Percentiles rank a stretch among this genome's conserved stretches.
These are phyloP conservation scores for Vigna angularis DNA, from an alignment of 306 rosid species.

Conservation along the genomic window DNA sequence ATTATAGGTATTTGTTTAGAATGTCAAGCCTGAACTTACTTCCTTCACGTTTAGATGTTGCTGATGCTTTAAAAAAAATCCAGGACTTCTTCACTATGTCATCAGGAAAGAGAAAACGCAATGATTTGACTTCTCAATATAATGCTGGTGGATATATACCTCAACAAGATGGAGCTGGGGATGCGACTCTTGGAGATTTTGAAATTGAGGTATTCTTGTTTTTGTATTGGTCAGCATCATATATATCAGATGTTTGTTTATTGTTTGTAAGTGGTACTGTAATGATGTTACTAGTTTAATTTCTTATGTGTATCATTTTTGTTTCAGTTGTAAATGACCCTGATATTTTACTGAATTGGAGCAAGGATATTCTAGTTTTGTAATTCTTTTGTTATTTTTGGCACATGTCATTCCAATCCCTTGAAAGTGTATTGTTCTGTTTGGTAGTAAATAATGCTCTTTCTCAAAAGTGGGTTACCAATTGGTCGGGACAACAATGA, in stretches of 20 bases:
- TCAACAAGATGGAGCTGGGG: conserved; percentile 99
- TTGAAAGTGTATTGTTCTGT: conserved; percentile 10
- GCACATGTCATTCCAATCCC: conserved; percentile 13
- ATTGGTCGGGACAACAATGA: neutral
- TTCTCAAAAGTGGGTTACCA: neutral
- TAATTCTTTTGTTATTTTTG: conserved; percentile 1
- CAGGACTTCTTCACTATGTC: conserved; percentile 82
- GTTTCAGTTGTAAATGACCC: conserved; percentile 1
- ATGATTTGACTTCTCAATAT: conserved; percentile 79
- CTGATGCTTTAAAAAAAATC: conserved; percentile 42
- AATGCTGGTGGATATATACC: conserved; percentile 83
- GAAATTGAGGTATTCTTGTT: conserved; percentile 75
- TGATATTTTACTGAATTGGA: conserved; percentile 17
- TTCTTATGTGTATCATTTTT: conserved; percentile 1
- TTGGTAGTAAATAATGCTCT: neutral
- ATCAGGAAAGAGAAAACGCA: conserved; percentile 93
- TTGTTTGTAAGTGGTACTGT: conserved; percentile 31
- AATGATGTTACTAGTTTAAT: neutral
- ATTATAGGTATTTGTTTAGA: conserved; percentile 27
- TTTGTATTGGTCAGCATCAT: conserved; percentile 1
- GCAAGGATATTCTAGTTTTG: conserved; percentile 3
- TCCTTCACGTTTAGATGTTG: conserved; percentile 36
- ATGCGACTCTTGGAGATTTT: conserved; percentile 59
- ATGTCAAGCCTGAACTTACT: conserved; percentile 17
- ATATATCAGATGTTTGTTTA: conserved; percentile 7